Base-by-base conservation (phyloP, 371 early-diverging fungal species). In the Umbelopsis sp. region DNA sequence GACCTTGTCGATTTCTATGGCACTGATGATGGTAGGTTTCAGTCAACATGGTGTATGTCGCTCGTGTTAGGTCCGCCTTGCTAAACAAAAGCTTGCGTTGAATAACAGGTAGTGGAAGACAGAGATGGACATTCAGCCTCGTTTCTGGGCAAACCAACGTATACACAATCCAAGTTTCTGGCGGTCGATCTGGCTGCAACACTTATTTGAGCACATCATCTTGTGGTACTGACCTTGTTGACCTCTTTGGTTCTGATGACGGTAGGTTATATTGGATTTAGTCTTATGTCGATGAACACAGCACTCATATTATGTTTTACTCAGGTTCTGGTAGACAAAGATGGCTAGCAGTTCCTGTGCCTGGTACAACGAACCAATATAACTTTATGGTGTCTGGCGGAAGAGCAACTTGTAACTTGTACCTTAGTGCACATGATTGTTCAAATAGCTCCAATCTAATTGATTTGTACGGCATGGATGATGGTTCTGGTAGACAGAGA, bases 1-100 rank as follows among this genome's bases (percentile, higher is more conserved):
- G 64, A 66, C 57, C 20, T 57, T 44, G 63, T 65, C 29, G 67
- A 70, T 38, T 25, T 65, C 38, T 53, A 65, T 44, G 9, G 12
- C 24, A 16, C 16, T 67, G 41, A 52, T 18, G 52, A 52, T 51
- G 62, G 70, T 53, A 35, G 16, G 57, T 53, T 20, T 12, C 22
- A 22, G 22, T 22, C 22, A 22, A 22, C 14, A 57, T 6, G 11
- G 12, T 35, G 29, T 5, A 29, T 29, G 1, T 29, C 4, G 1
- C 3, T 29, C 4, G 1, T 29, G 29, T 29, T 29, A 29, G 29
- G 29, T 4, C 3, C 29, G 29, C 4, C 29, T 3, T 29, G 3
- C 29, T 29, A 29, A 29, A 29, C 29, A 29, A 16, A 4, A 29
- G 14, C 35, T 10, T n/a, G 35, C 3, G 4, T 10, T 35, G 35